A percentile compares a stretch with the other conserved stretches of the same genome.
These are phyloP conservation scores for Colletotrichum tabaci DNA, from an alignment of 2,329 filamentous ascomycete genomes.

Conservation along the genomic window DNA sequence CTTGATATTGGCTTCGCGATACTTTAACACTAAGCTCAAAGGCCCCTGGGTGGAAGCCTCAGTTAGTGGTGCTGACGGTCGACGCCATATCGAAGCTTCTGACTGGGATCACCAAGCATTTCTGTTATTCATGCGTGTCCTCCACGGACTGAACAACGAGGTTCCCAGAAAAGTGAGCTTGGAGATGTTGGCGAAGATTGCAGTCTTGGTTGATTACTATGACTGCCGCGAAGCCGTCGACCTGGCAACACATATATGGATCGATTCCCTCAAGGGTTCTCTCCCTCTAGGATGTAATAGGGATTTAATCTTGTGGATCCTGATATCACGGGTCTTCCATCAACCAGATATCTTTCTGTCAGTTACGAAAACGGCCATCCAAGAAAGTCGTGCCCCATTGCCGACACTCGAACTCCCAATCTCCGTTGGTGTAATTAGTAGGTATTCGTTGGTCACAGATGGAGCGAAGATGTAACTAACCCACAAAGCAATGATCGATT, in stretches of 20 bases:
- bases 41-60: constrained; percentile 38
- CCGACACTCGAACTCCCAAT: constrained; percentile 1
- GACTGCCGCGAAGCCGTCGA: background rate
- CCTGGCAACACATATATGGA: background rate
- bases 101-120: background rate
- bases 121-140: background rate
- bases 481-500: background rate
- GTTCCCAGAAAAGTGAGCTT: background rate
- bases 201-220: constrained; percentile 1
- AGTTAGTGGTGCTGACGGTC: background rate
- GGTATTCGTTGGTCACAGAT: background rate
- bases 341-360: too few relatives aligned
- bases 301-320: constrained; percentile 1
- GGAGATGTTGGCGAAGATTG: background rate
- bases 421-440: background rate
- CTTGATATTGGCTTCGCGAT: constrained; percentile 38
- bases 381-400: background rate
- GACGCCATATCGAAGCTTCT: too few relatives aligned
- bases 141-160: background rate
- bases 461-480: background rate
- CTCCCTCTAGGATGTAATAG: background rate
- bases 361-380: background rate
- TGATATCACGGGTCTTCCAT: background rate
- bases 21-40: constrained; percentile 33
- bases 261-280: background rate